Base-by-base conservation (phyloP, 805 yeast species). In the Pichia insulana region DNA sequence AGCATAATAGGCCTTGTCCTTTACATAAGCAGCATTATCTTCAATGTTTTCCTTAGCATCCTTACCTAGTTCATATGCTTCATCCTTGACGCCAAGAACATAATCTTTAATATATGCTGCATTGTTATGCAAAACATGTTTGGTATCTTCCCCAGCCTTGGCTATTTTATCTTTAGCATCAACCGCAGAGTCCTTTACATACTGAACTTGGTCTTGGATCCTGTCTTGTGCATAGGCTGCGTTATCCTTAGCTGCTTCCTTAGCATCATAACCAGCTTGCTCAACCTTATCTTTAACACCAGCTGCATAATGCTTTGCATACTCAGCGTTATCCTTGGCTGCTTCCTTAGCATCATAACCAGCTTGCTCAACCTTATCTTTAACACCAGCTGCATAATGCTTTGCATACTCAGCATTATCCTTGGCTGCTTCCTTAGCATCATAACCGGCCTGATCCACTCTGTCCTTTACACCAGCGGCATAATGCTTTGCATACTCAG, bases 21-120 rank as follows among this genome's bases (percentile, higher is more conserved):
- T 49, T 12, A 59, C 59, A 25, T 44, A 39, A 19, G 40, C 41
- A 5, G 45, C 35, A 30, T 51, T 50, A 19, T 49, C 44, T 41
- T 56, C 48, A 18, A 58, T 55, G 2, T 53, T 48, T 30, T 54
- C 57, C 4, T 56, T 58, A 15, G 54, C 46, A 28, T 53, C 57
- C 7, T 56, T 58, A 18, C 25, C 19, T 13, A 13, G 26, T 8
- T 22, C 26, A 8, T 27, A 11, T 17, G 22, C 18, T 16, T 36
- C 30, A n/a, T 22, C 19, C 11, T 37, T 37, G 12, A 33, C 33
- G n/a, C 18, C 40, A 2, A 16, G 35, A 19, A 35, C 13, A 35
- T 35, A 32, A 11, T 28, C 31, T n/a, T 32, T 32, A 10, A 32
- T 32, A 32, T 32, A 32, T 6, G 19, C 35, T 26, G 25, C 39